A percentile compares a stretch with the other conserved stretches of the same genome.
phyloP scores from a whole-genome alignment of 805 yeast species.

The Yamadazyma sp. region DNA sequence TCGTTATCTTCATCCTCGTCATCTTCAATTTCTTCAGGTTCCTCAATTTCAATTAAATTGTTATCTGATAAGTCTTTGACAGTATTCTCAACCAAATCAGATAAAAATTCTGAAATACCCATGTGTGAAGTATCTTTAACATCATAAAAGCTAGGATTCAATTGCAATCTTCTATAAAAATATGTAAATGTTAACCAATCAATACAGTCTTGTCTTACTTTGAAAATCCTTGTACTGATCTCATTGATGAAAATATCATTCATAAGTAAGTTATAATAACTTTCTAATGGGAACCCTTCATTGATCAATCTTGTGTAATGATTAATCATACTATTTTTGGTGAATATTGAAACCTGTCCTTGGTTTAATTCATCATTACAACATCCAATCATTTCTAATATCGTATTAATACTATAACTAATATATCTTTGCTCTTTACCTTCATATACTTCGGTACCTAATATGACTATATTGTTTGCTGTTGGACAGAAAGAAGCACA shows the following conservation, averaged over 20 bases:
- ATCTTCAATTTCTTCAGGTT: conserved; percentile 35
- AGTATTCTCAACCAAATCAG: conserved; percentile 76
- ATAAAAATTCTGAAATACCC: conserved; percentile 77
- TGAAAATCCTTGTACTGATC: conserved; percentile 62
- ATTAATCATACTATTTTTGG: conserved; percentile 47
- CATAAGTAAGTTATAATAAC: conserved; percentile 55
- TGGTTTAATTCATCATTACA: conserved; percentile 33
- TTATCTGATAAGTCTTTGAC: conserved; percentile 60
- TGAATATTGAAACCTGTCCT: conserved; percentile 49
- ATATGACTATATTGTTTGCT: conserved; percentile 55
- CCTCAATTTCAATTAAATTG: conserved; percentile 59
- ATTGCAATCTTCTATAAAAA: conserved; percentile 74
- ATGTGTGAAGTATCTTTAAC: conserved; percentile 56
- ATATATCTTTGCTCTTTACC: conserved; percentile 69
- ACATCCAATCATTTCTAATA: conserved; percentile 62
- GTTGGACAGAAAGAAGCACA: conserved; percentile 46
- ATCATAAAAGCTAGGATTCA: conserved; percentile 90
- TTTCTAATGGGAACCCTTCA: conserved; percentile 82
- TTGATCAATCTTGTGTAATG: conserved; percentile 70
- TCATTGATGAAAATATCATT: conserved; percentile 73
- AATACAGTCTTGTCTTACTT: conserved; percentile 75
- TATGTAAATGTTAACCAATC: conserved; percentile 87
- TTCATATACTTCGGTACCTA: conserved; percentile 71
- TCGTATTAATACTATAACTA: conserved; percentile 63
- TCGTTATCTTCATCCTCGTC: conserved; percentile 35